Conservation (phyloP, 805 yeast species). For the Lachancea kluyveri region DNA sequence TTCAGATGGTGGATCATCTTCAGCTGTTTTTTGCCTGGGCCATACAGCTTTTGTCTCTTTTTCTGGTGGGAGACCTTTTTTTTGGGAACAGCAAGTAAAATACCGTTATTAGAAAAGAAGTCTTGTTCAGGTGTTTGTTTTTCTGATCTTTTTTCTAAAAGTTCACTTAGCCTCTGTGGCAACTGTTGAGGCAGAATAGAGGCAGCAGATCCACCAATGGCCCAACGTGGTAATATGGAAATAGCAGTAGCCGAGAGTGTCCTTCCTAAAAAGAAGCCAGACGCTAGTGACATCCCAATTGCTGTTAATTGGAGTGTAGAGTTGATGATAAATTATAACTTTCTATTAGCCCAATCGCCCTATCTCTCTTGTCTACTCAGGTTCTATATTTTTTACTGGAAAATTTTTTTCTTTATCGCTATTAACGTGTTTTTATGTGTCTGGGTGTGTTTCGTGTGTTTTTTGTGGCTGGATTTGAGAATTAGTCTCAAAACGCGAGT, state of each 20-base stretch:
- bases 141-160: conserved; percentile 30
- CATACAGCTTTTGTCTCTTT: conserved; percentile 76
- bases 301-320: too few relatives aligned
- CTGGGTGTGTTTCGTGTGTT: too few relatives aligned
- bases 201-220: conserved; percentile 8
- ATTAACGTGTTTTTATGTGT: too few relatives aligned
- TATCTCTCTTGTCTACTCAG: too few relatives aligned
- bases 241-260: conserved; percentile 1
- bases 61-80: conserved; percentile 85
- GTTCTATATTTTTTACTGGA: too few relatives aligned
- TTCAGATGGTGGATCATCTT: conserved; percentile 70
- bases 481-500: too few relatives aligned
- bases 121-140: conserved; percentile 27
- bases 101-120: conserved; percentile 57
- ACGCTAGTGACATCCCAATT: too few relatives aligned
- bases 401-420: too few relatives aligned
- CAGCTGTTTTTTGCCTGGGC: conserved; percentile 77
- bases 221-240: conserved; percentile 11
- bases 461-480: too few relatives aligned
- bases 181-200: conserved; percentile 10
- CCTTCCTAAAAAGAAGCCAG: conserved; percentile 1
- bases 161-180: conserved; percentile 35
- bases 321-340: too few relatives aligned
- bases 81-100: conserved; percentile 85
- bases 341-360: too few relatives aligned